Evolutionary conservation across 2,329 filamentous ascomycete species (phyloP), one percentile per base, ranked within the genome.

Genomic region (Fusarium duplospermum): DNA sequence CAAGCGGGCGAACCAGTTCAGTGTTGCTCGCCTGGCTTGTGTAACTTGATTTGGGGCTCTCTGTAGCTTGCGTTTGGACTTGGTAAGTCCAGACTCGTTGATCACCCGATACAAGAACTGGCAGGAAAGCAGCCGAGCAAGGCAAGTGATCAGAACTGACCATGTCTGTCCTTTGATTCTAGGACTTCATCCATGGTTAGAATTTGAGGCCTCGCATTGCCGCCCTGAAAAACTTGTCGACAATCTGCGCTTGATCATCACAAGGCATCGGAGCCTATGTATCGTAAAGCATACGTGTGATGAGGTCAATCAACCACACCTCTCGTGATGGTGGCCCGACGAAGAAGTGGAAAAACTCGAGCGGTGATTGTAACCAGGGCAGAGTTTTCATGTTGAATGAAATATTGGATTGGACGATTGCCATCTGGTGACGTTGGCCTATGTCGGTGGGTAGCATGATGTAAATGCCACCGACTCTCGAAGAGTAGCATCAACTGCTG

Each of bases 1-100:
- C 27, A 58, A 36, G 54, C 45, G 33, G 68, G 72, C 72, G 68
- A 74, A 74, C 71, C 62, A 71, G 62, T 62, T 29, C 24, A 14
- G 33, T 36, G 38, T 61, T 60, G 50, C 42, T 38, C 38, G 60
- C 58, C 64, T 58, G 67, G 45, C 42, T 63, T 69, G 64, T 69
- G 68, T 59, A 61, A 61, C 42, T 24, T 61, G 56, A 35, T 60
- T 38, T 35, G 31, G n/a, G 29, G 24, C 36, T 24, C 42, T 57
- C 38, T 40, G 59, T 33, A 36, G 29, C 20, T n/a, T 9, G 24
- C 16, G 42, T 33, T 42, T 56, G 61, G n/a, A 40, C 10, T 29
- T 18, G 47, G 16, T 16, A 20, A 31, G 47, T 31, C 47, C 27
- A 50, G 31, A n/a, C 22, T 47, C 14, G 20, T 20, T 61, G 27